Evolutionary conservation across 441 rosid genomes (phyloP).

Genomic region (Rhodomyrtus psidioides): DNA sequence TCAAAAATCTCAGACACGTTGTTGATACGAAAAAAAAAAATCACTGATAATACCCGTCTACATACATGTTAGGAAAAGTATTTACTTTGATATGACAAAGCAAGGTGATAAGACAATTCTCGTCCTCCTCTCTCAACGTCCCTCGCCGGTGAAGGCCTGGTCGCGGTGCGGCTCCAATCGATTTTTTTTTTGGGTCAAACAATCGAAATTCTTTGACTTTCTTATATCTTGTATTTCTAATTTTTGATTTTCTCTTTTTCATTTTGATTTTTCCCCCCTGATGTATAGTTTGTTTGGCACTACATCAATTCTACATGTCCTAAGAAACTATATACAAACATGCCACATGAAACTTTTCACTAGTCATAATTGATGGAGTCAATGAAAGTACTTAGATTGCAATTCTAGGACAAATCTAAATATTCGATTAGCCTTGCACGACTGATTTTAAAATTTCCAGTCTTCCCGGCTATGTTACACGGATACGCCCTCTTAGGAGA

Average conservation of each 20-base stretch:
- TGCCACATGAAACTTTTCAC: not conserved
- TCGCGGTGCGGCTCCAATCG: not conserved
- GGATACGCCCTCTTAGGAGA: too few species aligned
- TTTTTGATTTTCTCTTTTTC: not conserved
- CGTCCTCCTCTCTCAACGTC: not conserved
- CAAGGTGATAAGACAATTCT: too few species aligned
- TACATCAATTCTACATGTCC: not conserved
- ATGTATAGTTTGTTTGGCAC: not conserved
- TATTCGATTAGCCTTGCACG: too few species aligned
- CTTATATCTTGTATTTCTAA: not conserved
- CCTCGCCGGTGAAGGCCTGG: not conserved
- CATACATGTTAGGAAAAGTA: not conserved
- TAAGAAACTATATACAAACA: not conserved
- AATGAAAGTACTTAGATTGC: too few species aligned
- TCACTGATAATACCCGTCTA: not conserved
- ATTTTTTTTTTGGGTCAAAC: too few species aligned
- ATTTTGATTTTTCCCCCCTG: not conserved
- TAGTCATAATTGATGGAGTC: too few species aligned
- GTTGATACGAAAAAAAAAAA: not conserved
- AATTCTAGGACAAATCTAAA: too few species aligned
- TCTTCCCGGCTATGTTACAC: too few species aligned
- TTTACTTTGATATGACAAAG: too few species aligned
- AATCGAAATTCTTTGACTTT: not conserved
- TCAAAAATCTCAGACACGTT: not conserved
- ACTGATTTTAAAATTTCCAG: too few species aligned